Percentiles rank a stretch among this genome's conserved stretches.
These are phyloP conservation scores for Macrolepiota albuminosa DNA, from an alignment of 768 basidiomycete genomes.

Conservation along the genomic window DNA sequence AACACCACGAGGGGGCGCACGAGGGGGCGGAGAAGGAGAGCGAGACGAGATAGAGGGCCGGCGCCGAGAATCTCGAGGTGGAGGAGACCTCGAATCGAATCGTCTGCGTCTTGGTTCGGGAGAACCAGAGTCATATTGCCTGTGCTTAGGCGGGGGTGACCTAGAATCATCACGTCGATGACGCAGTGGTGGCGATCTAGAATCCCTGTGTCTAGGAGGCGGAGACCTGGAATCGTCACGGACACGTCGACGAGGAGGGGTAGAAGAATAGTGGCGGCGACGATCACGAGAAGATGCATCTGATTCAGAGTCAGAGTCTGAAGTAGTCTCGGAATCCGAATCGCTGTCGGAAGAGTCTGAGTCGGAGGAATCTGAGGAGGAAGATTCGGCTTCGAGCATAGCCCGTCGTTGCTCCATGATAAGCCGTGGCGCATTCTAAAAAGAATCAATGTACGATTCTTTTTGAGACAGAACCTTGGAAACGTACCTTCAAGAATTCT, in stretches of 20 bases:
- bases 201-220: conserved; percentile 10
- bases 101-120: conserved; percentile 14
- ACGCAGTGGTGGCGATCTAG: conserved; percentile 9
- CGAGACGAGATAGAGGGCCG: conserved; percentile 11
- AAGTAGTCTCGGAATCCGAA: conserved; percentile 22
- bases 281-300: conserved; percentile 17
- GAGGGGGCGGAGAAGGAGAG: conserved; percentile 10
- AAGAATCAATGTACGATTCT: conserved; percentile 5
- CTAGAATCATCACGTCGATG: conserved; percentile 19
- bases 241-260: conserved; percentile 21
- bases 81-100: conserved; percentile 18
- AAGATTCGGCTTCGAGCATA: conserved; percentile 66
- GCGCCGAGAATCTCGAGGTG: conserved; percentile 17
- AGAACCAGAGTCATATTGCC: not conserved
- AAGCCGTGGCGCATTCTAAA: conserved; percentile 82
- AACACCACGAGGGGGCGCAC: conserved; percentile 1
- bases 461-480: not conserved
- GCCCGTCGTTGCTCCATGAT: conserved; percentile 94
- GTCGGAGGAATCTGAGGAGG: conserved; percentile 33
- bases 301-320: conserved; percentile 17
- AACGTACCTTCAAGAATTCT: conserved; percentile 83
- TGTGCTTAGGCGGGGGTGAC: conserved; percentile 19
- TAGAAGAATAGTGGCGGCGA: conserved; percentile 22
- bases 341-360: conserved; percentile 26
- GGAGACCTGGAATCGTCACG: conserved; percentile 17